Base-by-base conservation (phyloP, 192 early-diverging fungal genomes). In the Linderina pennispora region DNA sequence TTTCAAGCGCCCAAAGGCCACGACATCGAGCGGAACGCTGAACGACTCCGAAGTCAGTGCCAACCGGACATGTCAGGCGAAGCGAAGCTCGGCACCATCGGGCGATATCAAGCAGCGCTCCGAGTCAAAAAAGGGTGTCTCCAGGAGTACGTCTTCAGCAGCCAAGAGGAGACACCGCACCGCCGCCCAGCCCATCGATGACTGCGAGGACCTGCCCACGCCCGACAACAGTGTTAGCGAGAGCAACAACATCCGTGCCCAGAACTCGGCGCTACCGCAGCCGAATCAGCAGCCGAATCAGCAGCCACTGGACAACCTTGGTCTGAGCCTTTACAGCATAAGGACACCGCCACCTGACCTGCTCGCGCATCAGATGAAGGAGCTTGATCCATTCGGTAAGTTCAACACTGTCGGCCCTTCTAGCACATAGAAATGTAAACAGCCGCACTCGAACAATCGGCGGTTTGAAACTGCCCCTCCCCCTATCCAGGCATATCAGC, bases 301-400 rank as follows among this genome's bases (percentile, higher is more conserved):
- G 17, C 46, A 38, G 38, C 4, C 26, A 6, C n/a, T n/a, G n/a
- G 46, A 51, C 32, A 61, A 26, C 28, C 33, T 26, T 17, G 16
- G 52, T 39, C 40, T 55, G 45, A 56, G 52, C 8, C 40, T 59
- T 44, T 23, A 39, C 26, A 47, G 60, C 22, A 55, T 59, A 34
- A 52, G 40, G 24, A 64, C 61, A 19, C 67, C 54, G 34, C 67
- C 52, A 19, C 46, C 38, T 22, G 61, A 59, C n/a, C 26, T 26
- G 19, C 40, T 16, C 9, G 24, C 40, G n/a, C 26, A 46, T 10
- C 55, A 40, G 38, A 51, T 36, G 25, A 53, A 46, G 38, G 60
- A 55, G 19, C 50, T 59, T 13, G 66, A 70, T 43, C 66, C 66
- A 39, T 70, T 70, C 36, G 66, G 66, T 70, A 70, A 63, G 66